Base-by-base conservation (phyloP, 345 rosid genomes). In the Lumnitzera littorea region DNA sequence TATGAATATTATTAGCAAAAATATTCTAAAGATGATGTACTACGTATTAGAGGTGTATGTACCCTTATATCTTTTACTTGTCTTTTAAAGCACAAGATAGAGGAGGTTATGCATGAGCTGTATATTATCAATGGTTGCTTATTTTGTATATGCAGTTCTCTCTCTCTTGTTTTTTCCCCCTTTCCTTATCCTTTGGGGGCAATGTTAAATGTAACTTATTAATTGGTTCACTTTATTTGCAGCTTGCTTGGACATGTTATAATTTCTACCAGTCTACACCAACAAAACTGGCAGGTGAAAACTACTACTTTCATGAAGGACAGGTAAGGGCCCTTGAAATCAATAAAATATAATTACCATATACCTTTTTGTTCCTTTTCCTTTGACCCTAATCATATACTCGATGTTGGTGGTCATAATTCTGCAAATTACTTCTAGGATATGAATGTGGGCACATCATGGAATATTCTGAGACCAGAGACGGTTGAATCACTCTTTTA, bases 171-270 rank as follows among this genome's bases (percentile, higher is more conserved):
- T 29, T 6, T 9, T 36, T 36, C 10, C 25, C 56, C 25, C 13
- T 3, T 16, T 16, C 14, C 53, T 56, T 24, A 14, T 24, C 54
- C 54, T 62, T 67, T 61, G 15, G 60, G 50, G 41, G 53, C 13
- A 17, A 13, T 48, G 36, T 46, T 51, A 15, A 61, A 16, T 69
- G 76, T 74, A 88, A 91, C 91, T 88, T 81, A 89, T 86, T 13
- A 41, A 20, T 58, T 60, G 59, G 61, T 60, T 16, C 5, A 14
- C 41, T 48, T 48, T 55, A 13, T 56, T 23, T 70, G 80, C 80
- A 95, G 98, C 99, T 95, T 77, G 96, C 89, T 5, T 88, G 96
- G 96, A 95, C 99, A 15, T 95, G 99, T 78, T 95, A 88, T 70
- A 95, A 88, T 76, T 95, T 95, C 71, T 91, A 95, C 74, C 96